phyloP scores from a whole-genome alignment of 2,329 filamentous ascomycete genomes.

The Penicillium carneum region DNA sequence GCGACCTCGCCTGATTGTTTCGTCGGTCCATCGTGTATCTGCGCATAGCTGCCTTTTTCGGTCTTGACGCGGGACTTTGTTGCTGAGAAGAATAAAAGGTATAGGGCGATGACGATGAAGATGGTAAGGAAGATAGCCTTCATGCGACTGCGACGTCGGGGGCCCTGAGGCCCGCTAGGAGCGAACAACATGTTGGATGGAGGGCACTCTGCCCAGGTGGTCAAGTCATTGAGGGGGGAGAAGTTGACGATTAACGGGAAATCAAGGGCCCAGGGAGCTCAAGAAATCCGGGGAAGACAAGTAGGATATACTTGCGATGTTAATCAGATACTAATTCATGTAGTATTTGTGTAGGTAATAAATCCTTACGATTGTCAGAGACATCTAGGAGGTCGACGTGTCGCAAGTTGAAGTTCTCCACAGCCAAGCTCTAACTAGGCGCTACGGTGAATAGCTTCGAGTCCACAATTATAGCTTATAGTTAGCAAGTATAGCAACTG shows the following conservation, averaged over 20 bases:
- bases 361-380: neutral
- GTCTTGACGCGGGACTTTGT: constrained; percentile 19
- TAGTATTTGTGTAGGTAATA: neutral
- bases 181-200: constrained; percentile 43
- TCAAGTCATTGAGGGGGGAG: constrained; percentile 26
- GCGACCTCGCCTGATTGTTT: constrained; percentile 26
- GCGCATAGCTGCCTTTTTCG: constrained; percentile 32
- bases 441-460: neutral
- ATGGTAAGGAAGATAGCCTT: constrained; percentile 47
- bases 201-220: constrained; percentile 24
- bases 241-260: constrained; percentile 2
- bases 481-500: no score
- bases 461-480: neutral
- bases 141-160: constrained; percentile 45
- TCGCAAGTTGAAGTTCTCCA: constrained; percentile 9
- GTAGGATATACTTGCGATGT: neutral
- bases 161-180: constrained; percentile 43
- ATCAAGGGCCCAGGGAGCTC: constrained; percentile 6
- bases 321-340: constrained; percentile 1
- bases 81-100: constrained; percentile 44
- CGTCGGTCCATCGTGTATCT: constrained; percentile 24
- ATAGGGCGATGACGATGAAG: constrained; percentile 43
- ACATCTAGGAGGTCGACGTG: constrained; percentile 8
- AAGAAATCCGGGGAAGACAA: neutral
- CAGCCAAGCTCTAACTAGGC: neutral